These are phyloP conservation scores for Hydnomerulius pinastri DNA, from an alignment of 768 basidiomycete genomes.

Conservation along the genomic window DNA sequence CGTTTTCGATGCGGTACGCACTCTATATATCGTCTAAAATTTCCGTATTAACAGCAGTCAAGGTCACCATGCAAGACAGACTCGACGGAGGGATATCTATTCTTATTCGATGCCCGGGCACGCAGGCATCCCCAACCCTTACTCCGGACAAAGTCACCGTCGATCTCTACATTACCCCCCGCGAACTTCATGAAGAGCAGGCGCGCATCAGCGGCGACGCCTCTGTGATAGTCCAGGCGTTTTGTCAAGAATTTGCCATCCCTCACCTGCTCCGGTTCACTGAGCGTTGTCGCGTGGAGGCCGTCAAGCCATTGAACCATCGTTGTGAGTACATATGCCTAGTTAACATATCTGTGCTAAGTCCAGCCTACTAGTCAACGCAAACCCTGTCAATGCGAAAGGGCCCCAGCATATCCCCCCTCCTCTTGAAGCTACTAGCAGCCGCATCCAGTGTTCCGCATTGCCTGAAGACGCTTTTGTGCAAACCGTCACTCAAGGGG, in stretches of 20 bases:
- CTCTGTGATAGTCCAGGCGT: constrained; percentile 4
- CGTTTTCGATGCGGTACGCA: constrained; percentile 5
- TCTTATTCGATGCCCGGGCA: constrained; percentile 5
- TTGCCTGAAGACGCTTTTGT: background rate
- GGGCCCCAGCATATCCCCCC: background rate
- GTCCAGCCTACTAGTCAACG: too few species aligned
- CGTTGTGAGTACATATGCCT: background rate
- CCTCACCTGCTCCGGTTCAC: constrained; percentile 2
- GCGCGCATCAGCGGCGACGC: background rate
- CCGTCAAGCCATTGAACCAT: background rate
- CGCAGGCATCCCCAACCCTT: background rate
- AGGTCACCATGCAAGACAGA: constrained; percentile 7
- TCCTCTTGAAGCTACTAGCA: background rate
- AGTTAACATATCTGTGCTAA: background rate
- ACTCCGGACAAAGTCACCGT: background rate
- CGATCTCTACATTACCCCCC: constrained; percentile 9
- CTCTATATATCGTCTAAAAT: background rate
- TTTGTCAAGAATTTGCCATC: constrained; percentile 8
- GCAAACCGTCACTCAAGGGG: too few species aligned
- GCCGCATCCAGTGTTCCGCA: background rate
- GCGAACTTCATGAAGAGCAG: background rate
- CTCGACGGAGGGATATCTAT: constrained; percentile 8
- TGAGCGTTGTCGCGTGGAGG: constrained; percentile 3
- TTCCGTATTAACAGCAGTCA: background rate
- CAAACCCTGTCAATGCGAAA: background rate